Evolutionary conservation across 441 rosid species (phyloP).

Genomic region (Geranium incanum): DNA sequence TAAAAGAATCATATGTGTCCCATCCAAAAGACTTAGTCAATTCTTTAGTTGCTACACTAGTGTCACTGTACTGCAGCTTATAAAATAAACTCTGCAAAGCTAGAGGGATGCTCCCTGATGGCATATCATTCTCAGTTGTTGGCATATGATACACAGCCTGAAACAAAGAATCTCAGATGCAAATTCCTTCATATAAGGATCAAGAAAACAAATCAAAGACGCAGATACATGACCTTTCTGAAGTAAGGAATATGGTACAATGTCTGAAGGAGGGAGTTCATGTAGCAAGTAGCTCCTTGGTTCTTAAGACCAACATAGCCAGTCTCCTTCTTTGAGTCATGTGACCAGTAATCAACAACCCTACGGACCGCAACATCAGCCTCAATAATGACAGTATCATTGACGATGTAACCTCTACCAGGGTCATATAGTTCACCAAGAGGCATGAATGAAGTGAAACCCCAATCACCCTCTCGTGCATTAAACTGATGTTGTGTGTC

Average conservation of each 20-base stretch:
- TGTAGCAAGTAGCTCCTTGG: constrained; percentile 78
- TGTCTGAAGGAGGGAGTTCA: constrained; percentile 75
- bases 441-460: constrained; percentile 71
- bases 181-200: constrained; percentile 14
- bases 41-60: constrained; percentile 72
- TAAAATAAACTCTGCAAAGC: constrained; percentile 73
- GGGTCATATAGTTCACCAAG: constrained; percentile 65
- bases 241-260: constrained; percentile 70
- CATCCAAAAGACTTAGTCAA: constrained; percentile 75
- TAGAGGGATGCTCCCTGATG: constrained; percentile 67
- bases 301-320: constrained; percentile 75
- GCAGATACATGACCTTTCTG: constrained; percentile 41
- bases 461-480: constrained; percentile 72
- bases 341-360: constrained; percentile 60
- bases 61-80: constrained; percentile 65
- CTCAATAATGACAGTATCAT: constrained; percentile 52
- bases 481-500: constrained; percentile 67
- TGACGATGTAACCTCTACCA: constrained; percentile 44
- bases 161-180: constrained; percentile 20
- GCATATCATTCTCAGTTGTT: constrained; percentile 62
- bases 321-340: constrained; percentile 70
- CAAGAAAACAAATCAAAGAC: constrained; percentile 14
- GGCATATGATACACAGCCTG: constrained; percentile 86
- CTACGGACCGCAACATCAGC: constrained; percentile 68
- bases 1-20: constrained; percentile 70